A percentile compares a stretch with the other conserved stretches of the same genome.
These are phyloP conservation scores for Barnettozyma wickerhamii DNA, from an alignment of 805 yeast species.

Conservation along the genomic window DNA sequence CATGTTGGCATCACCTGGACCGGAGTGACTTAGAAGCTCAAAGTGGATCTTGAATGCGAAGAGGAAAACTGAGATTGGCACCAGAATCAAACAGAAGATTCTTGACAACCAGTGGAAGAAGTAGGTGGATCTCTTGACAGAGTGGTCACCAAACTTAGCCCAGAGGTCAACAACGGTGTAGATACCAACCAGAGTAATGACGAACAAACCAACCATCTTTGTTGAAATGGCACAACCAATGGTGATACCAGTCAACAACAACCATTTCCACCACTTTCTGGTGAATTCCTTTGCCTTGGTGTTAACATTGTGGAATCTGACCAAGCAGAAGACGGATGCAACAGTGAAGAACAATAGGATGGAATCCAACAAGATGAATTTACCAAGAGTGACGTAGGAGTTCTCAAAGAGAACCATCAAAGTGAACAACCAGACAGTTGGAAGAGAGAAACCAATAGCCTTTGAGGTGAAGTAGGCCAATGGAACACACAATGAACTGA, in stretches of 20 bases:
- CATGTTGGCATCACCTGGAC: slow-evolving; percentile 80
- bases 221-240: slow-evolving; percentile 91
- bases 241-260: slow-evolving; percentile 73
- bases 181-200: slow-evolving; percentile 82
- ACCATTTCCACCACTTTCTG: slow-evolving; percentile 92
- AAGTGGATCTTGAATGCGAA: slow-evolving; percentile 72
- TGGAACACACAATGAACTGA: slow-evolving; percentile 83
- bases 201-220: slow-evolving; percentile 95
- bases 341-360: slow-evolving; percentile 87
- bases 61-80: slow-evolving; percentile 62
- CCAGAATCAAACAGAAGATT: slow-evolving; percentile 52
- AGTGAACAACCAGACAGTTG: slow-evolving; percentile 73
- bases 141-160: slow-evolving; percentile 70
- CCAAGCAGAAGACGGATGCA: slow-evolving; percentile 70
- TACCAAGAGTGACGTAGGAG: slow-evolving; percentile 79
- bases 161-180: slow-evolving; percentile 87
- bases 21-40: slow-evolving; percentile 65
- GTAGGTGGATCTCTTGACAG: slow-evolving; percentile 47
- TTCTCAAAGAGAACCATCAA: slow-evolving; percentile 79
- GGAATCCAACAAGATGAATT: slow-evolving; percentile 88
- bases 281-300: slow-evolving; percentile 47
- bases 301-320: slow-evolving; percentile 58
- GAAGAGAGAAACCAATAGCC: slow-evolving; percentile 65
- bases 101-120: slow-evolving; percentile 64
- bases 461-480: slow-evolving; percentile 79